Evolutionary conservation across 345 rosid genomes (phyloP).

Genomic region (Clarkia xantiana): DNA sequence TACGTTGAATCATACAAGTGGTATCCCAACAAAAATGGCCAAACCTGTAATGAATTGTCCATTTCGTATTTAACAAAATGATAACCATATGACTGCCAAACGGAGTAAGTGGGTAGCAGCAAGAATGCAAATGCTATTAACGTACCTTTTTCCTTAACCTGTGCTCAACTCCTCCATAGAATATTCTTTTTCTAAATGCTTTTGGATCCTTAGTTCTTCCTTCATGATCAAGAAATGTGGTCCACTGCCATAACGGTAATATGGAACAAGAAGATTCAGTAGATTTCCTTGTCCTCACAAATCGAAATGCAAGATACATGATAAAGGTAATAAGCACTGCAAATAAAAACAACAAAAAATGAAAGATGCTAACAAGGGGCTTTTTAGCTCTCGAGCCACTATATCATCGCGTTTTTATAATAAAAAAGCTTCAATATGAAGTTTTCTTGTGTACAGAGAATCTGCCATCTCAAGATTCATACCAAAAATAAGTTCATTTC

Average conservation of each 20-base stretch:
- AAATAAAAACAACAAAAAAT: background rate
- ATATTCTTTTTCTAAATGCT: slow-evolving; percentile 67
- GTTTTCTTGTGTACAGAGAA: too few relatives aligned
- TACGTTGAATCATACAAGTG: slow-evolving; percentile 64
- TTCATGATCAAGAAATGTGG: slow-evolving; percentile 72
- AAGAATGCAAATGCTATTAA: slow-evolving; percentile 8
- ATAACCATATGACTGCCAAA: background rate
- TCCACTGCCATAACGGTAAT: slow-evolving; percentile 41
- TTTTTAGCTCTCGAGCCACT: too few relatives aligned
- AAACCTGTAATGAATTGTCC: slow-evolving; percentile 36
- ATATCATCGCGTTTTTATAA: too few relatives aligned
- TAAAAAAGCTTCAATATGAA: too few relatives aligned
- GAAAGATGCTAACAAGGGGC: too few relatives aligned
- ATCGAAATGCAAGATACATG: background rate
- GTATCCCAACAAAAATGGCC: slow-evolving; percentile 85
- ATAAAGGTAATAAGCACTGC: background rate
- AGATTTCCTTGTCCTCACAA: background rate
- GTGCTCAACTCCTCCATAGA: slow-evolving; percentile 88
- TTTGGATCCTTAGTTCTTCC: slow-evolving; percentile 62
- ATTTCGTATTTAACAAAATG: too few relatives aligned
- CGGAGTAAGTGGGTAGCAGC: background rate
- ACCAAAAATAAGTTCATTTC: too few relatives aligned
- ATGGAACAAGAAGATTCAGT: slow-evolving; percentile 1
- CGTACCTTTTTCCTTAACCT: slow-evolving; percentile 64
- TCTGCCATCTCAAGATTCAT: too few relatives aligned